Evolutionary conservation across 306 rosid genomes (phyloP).

Genomic region (Cicer pinnatifidum): DNA sequence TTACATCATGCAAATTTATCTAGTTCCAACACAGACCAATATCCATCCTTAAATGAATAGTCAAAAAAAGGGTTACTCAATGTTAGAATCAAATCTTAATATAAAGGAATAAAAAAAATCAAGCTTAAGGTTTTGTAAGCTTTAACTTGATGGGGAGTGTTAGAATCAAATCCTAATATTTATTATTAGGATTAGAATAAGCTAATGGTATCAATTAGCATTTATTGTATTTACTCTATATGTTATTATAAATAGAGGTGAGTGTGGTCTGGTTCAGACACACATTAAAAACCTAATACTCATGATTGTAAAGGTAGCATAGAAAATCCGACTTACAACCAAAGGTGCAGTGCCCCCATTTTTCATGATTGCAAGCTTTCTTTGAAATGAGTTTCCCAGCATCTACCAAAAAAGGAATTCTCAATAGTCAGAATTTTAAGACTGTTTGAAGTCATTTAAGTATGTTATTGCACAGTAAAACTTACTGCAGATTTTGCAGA

Average conservation of each 20-base stretch:
- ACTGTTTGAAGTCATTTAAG: constrained; percentile 25
- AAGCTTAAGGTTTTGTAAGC: no score
- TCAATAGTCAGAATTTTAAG: constrained; percentile 40
- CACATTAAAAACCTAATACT: not conserved
- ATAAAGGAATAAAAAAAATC: no score
- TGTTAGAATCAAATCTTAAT: no score
- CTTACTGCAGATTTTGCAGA: constrained; percentile 84
- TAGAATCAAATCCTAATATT: no score
- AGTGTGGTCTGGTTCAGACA: not conserved
- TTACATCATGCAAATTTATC: not conserved
- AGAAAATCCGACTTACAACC: constrained; percentile 65
- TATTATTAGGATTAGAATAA: no score
- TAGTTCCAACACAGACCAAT: not conserved
- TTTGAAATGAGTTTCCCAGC: constrained; percentile 95
- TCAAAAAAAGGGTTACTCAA: no score
- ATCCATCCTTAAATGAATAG: not conserved
- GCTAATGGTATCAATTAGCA: not conserved
- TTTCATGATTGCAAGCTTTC: constrained; percentile 80
- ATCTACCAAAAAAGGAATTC: constrained; percentile 59
- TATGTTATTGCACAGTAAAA: constrained; percentile 27
- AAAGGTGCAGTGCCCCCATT: constrained; percentile 66
- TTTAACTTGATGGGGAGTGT: no score
- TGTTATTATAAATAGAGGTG: constrained; percentile 4
- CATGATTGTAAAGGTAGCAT: constrained; percentile 40
- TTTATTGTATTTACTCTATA: not conserved